Evolutionary conservation across 73 alveolate genomes (phyloP).

Genomic region (Symbiodinium natans): DNA sequence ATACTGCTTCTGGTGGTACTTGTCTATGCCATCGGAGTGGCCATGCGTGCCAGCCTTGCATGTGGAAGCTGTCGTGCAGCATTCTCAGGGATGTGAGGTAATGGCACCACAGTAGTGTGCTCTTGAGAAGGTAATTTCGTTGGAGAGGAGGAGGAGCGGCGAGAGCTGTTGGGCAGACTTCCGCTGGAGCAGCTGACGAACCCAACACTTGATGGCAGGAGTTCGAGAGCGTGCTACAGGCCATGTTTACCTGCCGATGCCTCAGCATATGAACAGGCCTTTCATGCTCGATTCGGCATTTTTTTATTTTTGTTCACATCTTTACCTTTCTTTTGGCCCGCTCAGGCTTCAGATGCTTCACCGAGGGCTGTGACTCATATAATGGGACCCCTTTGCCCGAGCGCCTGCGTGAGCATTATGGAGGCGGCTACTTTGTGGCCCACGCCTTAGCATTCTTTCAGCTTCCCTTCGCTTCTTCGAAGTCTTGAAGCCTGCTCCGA

Average conservation of each 20-base stretch:
- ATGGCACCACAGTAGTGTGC: neutral
- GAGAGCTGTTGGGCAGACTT: neutral
- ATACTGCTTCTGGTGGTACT: neutral
- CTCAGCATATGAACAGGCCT: too few relatives aligned
- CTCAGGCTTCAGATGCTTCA: constrained; percentile 15
- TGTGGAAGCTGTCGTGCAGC: neutral
- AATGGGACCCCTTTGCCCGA: neutral
- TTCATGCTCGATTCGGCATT: too few relatives aligned
- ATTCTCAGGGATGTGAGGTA: neutral
- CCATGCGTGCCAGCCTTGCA: neutral
- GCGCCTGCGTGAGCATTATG: neutral
- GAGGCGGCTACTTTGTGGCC: neutral
- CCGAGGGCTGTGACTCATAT: neutral
- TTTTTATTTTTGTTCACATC: too few relatives aligned
- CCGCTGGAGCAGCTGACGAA: neutral
- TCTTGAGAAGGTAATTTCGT: neutral
- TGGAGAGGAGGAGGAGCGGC: neutral
- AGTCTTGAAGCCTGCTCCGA: neutral
- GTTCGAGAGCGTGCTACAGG: neutral
- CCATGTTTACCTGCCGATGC: neutral
- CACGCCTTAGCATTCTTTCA: neutral
- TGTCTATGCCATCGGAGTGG: neutral
- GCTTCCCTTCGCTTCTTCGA: too few relatives aligned
- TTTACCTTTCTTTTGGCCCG: too few relatives aligned
- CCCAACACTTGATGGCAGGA: neutral